Percentiles rank a stretch among this genome's conserved stretches.
phyloP scores from a whole-genome alignment of 768 basidiomycete genomes.

The Boletus rubroflammeus region DNA sequence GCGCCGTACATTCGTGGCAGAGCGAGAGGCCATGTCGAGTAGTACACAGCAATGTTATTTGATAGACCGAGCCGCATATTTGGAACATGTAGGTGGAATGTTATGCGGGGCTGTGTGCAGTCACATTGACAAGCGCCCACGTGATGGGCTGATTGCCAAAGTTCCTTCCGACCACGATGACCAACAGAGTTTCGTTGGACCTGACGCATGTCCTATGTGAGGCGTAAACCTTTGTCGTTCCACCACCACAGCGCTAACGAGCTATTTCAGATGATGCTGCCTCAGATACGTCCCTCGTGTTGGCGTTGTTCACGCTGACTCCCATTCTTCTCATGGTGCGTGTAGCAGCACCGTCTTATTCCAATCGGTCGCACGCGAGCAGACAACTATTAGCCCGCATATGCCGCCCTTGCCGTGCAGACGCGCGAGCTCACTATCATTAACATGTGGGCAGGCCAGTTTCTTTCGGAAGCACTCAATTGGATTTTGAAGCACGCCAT shows the following conservation, averaged over 20 bases:
- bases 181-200: slow-evolving; percentile 46
- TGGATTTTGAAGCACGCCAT: slow-evolving; percentile 62
- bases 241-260: not conserved
- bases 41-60: slow-evolving; percentile 6
- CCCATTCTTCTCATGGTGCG: slow-evolving; percentile 72
- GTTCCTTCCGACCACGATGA: slow-evolving; percentile 5
- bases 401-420: slow-evolving; percentile 68
- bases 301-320: slow-evolving; percentile 64
- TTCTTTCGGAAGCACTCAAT: slow-evolving; percentile 68
- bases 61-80: too few species aligned
- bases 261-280: slow-evolving; percentile 52
- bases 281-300: slow-evolving; percentile 50
- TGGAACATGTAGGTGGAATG: not conserved
- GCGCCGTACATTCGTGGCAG: not conserved
- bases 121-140: too few species aligned
- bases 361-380: not conserved
- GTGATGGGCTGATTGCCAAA: not conserved
- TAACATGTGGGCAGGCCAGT: slow-evolving; percentile 81
- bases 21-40: slow-evolving; percentile 1
- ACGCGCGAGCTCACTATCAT: slow-evolving; percentile 79
- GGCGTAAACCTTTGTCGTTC: slow-evolving; percentile 8
- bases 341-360: not conserved
- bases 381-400: slow-evolving; percentile 55
- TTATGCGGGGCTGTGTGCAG: not conserved
- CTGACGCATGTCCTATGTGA: slow-evolving; percentile 67